Evolutionary conservation across 176 grass and related monocot genomes (phyloP).

Genomic region (Saccharum officinarum): DNA sequence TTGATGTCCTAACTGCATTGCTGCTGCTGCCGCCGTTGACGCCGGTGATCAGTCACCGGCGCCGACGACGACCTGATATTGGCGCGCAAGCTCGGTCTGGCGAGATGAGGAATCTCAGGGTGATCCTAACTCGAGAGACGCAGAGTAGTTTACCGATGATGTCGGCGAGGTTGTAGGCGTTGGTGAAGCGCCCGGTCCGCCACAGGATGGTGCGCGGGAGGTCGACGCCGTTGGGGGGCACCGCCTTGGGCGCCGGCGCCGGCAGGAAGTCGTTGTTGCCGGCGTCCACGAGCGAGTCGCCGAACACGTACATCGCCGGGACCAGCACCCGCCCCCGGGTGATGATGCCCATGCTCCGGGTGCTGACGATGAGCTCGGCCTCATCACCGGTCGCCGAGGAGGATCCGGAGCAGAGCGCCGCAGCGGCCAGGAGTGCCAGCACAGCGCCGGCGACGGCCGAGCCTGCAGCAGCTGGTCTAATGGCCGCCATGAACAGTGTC

Average conservation of each 20-base stretch:
- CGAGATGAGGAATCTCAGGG: too few species aligned
- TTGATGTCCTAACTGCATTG: neutral
- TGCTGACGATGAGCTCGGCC: neutral
- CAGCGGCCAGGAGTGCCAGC: neutral
- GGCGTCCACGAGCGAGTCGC: constrained; percentile 53
- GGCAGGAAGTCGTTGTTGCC: constrained; percentile 53
- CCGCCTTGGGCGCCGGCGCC: constrained; percentile 34
- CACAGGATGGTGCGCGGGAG: neutral
- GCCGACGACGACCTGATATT: too few species aligned
- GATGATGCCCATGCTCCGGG: neutral
- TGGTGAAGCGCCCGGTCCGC: constrained; percentile 43
- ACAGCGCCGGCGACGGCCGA: neutral
- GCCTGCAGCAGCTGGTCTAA: neutral
- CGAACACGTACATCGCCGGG: constrained; percentile 56
- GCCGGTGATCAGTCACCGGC: too few species aligned
- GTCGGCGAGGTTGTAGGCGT: constrained; percentile 53
- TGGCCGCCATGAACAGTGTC: neutral
- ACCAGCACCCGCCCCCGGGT: neutral
- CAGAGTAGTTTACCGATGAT: constrained; percentile 32
- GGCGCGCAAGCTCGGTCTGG: too few species aligned
- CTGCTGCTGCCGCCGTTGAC: too few species aligned
- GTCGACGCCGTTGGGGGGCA: constrained; percentile 41
- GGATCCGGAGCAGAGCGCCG: neutral
- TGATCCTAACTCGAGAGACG: too few species aligned
- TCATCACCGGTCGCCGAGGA: neutral